phyloP scores from a whole-genome alignment of 2,329 filamentous ascomycete genomes.

The Aspergillus brasiliensis region DNA sequence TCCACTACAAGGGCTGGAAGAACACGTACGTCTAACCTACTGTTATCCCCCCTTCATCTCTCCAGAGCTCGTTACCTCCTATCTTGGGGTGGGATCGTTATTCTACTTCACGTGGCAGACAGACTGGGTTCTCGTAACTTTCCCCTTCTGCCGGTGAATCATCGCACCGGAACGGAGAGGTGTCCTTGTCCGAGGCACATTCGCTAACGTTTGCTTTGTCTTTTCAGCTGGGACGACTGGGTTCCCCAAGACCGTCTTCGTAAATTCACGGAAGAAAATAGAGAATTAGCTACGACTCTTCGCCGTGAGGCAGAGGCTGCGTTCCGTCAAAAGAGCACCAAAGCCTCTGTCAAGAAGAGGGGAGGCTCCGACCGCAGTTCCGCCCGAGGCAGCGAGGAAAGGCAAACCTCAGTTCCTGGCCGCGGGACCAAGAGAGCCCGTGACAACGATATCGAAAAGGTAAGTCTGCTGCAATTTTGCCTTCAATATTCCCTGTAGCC shows the following conservation, averaged over 20 bases:
- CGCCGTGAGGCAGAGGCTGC: conserved; percentile 45
- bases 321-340: conserved; percentile 36
- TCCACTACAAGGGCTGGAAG: conserved; percentile 99
- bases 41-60: conserved; percentile 10
- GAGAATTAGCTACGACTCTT: conserved; percentile 70
- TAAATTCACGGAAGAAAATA: conserved; percentile 93
- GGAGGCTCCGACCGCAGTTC: conserved; percentile 46
- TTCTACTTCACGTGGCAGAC: neutral
- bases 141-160: conserved; percentile 2
- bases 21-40: conserved; percentile 68
- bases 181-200: conserved; percentile 5
- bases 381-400: conserved; percentile 49
- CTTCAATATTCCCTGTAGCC: neutral
- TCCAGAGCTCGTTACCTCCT: neutral
- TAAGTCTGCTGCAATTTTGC: conserved; percentile 26
- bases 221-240: conserved; percentile 90
- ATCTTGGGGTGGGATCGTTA: neutral
- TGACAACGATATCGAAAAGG: conserved; percentile 53
- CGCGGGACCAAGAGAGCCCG: conserved; percentile 48
- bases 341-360: conserved; percentile 42
- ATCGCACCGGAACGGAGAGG: neutral
- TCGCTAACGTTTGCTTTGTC: conserved; percentile 14
- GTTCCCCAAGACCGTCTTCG: conserved; percentile 89
- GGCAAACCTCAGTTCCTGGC: conserved; percentile 46
- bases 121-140: neutral